Evolutionary conservation across 2,329 filamentous ascomycete species (phyloP), one percentile per base, ranked within the genome.

Genomic region (Pyricularia pennisetigena): DNA sequence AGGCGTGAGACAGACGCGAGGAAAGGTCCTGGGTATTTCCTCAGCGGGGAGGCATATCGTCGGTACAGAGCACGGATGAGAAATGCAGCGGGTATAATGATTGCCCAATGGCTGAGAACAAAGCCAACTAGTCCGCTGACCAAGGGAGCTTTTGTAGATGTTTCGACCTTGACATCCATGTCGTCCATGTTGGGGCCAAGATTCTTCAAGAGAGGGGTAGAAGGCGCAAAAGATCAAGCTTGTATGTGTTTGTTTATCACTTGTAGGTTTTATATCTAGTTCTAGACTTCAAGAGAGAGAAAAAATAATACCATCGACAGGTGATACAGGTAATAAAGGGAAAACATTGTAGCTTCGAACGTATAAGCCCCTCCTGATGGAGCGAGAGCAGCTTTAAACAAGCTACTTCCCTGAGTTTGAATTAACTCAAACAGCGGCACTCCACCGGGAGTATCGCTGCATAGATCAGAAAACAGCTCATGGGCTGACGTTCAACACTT

Each of bases 1-100:
- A 82, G 74, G 1, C 80, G 78, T 0, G 74, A 74, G 35, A 75
- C 68, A 0, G 77, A 78, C 14, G 76, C 77, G 10, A 78, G 72
- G 68, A 73, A 72, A 2, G 77, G 78, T 5, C 77, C 78, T 0
- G 77, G 77, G 67, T 76, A 78, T 35, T 73, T 73, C n/a, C 76
- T 74, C 16, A 78, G 73, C 1, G 77, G 77, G 5, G 77, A 78
- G 49, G 73, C 72, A 69, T 78, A 78, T 61, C 75, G 74, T 30
- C 74, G 74, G 70, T 75, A 74, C 16, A 76, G 65, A 3, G 72
- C 70, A 9, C 76, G 75, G 20, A 71, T 4, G 57, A 75, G n/a
- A 67, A 79, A 23, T 49, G 71, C 29, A n/a, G 69, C 62, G 23
- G 76, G 68, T 54, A 76, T 67, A 30, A 76, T 16, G 32, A 75